Base-by-base conservation (phyloP, 202 grass and related monocot species). In the Hordeum pubiflorum region DNA sequence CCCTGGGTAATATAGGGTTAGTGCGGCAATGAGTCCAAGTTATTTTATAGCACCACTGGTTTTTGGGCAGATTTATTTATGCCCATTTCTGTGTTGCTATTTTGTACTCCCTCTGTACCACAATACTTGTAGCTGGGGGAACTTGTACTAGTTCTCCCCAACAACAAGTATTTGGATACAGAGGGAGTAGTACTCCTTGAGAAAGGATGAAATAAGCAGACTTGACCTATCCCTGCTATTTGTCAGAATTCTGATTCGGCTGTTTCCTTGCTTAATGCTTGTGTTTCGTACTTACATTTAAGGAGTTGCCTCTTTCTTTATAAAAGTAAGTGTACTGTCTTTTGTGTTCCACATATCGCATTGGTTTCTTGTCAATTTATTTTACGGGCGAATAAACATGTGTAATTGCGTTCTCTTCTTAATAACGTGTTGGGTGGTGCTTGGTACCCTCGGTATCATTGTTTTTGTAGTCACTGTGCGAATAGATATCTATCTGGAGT, bases 221-320 rank as follows among this genome's bases (percentile, higher is more conserved):
- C 24, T 20, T 50, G 6, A 26, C 32, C 52, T 57, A 24, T 63
- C 1, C 21, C 22, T 56, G 71, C 7, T 50, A 56, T 40, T 39
- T 56, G 20, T 52, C 37, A 39, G 31, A 65, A 65, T 23, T 46
- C 15, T 9, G 7, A 38, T 75, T 54, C 32, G 7, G 9, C 24
- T 66, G 39, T 26, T 72, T 82, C 33, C n/a, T 72, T 17, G 24
- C 56, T 82, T 33, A 46, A 50, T 63, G 33, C 58, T 66, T 79
- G 14, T 88, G 31, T 82, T 52, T 52, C 48, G 18, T 54, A 9
- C 37, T 39, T 74, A 60, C 57, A 41, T 57, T 86, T 54, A 37
- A 23, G 77, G 11, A 34, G 33, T 7, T 64, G n/a, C 3, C 33
- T 63, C 52, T 50, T 69, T n/a, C 57, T 14, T 77, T 44, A 34